phyloP scores from a whole-genome alignment of 257 asterid species.

The Solanum peruvianum region DNA sequence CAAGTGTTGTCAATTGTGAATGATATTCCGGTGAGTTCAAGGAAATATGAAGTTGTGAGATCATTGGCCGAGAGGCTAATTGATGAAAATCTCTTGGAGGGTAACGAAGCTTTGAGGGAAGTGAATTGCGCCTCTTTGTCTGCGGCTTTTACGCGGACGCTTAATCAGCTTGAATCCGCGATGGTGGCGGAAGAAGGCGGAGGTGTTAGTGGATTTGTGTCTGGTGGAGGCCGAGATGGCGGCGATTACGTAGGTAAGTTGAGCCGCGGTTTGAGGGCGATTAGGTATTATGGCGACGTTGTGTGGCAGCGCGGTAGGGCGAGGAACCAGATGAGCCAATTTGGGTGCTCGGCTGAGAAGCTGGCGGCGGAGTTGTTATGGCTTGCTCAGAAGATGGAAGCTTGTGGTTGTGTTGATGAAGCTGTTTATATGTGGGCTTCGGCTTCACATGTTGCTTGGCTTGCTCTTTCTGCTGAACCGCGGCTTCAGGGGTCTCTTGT shows the following conservation, averaged over 20 bases:
- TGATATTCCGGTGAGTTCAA: slow-evolving; percentile 76
- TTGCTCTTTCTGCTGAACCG: slow-evolving; percentile 62
- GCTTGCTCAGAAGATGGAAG: slow-evolving; percentile 73
- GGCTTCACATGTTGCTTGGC: slow-evolving; percentile 59
- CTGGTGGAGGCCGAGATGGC: neutral
- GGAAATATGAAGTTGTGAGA: slow-evolving; percentile 69
- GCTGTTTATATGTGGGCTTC: slow-evolving; percentile 72
- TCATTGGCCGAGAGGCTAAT: slow-evolving; percentile 64
- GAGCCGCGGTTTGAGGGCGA: slow-evolving; percentile 27
- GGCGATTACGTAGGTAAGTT: neutral
- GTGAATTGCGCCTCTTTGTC: slow-evolving; percentile 52
- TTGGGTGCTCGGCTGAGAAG: slow-evolving; percentile 63
- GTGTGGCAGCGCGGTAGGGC: slow-evolving; percentile 33
- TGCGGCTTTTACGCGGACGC: slow-evolving; percentile 48
- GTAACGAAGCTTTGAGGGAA: slow-evolving; percentile 22
- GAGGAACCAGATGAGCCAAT: slow-evolving; percentile 20
- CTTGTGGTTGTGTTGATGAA: slow-evolving; percentile 64
- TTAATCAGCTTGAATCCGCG: slow-evolving; percentile 51
- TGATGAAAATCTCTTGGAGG: slow-evolving; percentile 49
- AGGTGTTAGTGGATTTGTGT: neutral
- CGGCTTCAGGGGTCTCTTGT: slow-evolving; percentile 71
- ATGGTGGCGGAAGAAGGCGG: slow-evolving; percentile 8
- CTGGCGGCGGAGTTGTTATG: slow-evolving; percentile 84
- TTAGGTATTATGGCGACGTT: slow-evolving; percentile 22
- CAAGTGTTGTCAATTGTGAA: slow-evolving; percentile 63